phyloP scores from a whole-genome alignment of 2,329 filamentous ascomycete genomes.

The Phyllosticta ampelicida region DNA sequence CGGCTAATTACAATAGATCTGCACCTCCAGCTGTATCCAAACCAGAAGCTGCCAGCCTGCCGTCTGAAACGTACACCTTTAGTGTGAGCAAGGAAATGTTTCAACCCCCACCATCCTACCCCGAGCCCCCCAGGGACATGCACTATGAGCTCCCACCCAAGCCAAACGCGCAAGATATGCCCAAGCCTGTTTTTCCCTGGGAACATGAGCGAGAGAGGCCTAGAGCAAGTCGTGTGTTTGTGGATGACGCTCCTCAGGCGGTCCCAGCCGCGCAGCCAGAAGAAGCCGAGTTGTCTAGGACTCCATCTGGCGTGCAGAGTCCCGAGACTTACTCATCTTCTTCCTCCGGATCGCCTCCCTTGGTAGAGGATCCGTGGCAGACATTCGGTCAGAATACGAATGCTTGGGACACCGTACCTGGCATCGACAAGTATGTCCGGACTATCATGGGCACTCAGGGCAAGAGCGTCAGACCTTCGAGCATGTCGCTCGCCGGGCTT shows the following conservation, averaged over 20 bases:
- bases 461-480: slow-evolving; percentile 37
- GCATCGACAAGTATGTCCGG: slow-evolving; percentile 81
- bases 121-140: slow-evolving; percentile 77
- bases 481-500: slow-evolving; percentile 20
- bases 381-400: slow-evolving; percentile 61
- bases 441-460: slow-evolving; percentile 53
- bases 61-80: slow-evolving; percentile 70
- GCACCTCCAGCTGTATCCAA: slow-evolving; percentile 52
- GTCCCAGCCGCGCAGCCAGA: slow-evolving; percentile 14
- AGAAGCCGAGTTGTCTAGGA: not conserved
- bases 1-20: slow-evolving; percentile 18
- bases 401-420: slow-evolving; percentile 85
- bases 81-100: slow-evolving; percentile 66
- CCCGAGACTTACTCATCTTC: slow-evolving; percentile 11
- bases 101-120: slow-evolving; percentile 64
- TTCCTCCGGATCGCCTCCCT: slow-evolving; percentile 16
- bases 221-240: slow-evolving; percentile 55
- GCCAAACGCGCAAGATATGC: slow-evolving; percentile 48
- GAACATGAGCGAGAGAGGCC: slow-evolving; percentile 57
- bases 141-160: slow-evolving; percentile 67
- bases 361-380: slow-evolving; percentile 53
- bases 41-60: slow-evolving; percentile 80
- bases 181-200: slow-evolving; percentile 81
- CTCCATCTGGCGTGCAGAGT: not conserved
- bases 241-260: slow-evolving; percentile 38